A percentile compares a stretch with the other conserved stretches of the same genome.
These are phyloP conservation scores for Podila clonocystis DNA, from an alignment of 192 early-diverging fungal species.

Conservation along the genomic window DNA sequence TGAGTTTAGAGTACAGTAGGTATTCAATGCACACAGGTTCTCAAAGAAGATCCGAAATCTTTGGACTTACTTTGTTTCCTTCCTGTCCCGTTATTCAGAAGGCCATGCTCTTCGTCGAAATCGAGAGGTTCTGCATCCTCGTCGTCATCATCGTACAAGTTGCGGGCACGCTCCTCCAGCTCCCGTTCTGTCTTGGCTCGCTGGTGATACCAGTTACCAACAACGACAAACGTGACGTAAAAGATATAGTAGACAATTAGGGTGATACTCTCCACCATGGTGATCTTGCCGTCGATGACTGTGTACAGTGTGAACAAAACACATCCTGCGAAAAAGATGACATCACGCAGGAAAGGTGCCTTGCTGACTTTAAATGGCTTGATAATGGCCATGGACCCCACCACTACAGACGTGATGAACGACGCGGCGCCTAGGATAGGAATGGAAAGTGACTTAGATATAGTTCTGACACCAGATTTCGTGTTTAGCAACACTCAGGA, in stretches of 20 bases:
- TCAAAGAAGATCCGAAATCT: neutral
- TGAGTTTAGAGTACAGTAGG: too few relatives aligned
- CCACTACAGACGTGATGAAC: slow-evolving; percentile 87
- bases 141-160: slow-evolving; percentile 51
- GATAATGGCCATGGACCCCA: slow-evolving; percentile 84
- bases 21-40: too few relatives aligned
- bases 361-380: slow-evolving; percentile 77
- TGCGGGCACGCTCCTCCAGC: slow-evolving; percentile 56
- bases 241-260: slow-evolving; percentile 67
- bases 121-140: neutral
- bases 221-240: slow-evolving; percentile 70
- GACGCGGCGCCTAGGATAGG: slow-evolving; percentile 66
- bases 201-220: slow-evolving; percentile 63
- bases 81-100: neutral
- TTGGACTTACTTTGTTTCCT: slow-evolving; percentile 4
- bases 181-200: slow-evolving; percentile 48
- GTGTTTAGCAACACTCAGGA: too few relatives aligned
- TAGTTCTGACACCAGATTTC: neutral
- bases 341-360: slow-evolving; percentile 82
- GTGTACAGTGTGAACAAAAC: slow-evolving; percentile 63
- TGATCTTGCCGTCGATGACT: slow-evolving; percentile 65
- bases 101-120: slow-evolving; percentile 23
- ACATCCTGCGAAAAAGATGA: slow-evolving; percentile 77
- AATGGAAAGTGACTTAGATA: neutral
- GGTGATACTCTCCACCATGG: slow-evolving; percentile 61